Conservation (phyloP, 2,329 filamentous ascomycete species). For the Talaromyces sp. region DNA sequence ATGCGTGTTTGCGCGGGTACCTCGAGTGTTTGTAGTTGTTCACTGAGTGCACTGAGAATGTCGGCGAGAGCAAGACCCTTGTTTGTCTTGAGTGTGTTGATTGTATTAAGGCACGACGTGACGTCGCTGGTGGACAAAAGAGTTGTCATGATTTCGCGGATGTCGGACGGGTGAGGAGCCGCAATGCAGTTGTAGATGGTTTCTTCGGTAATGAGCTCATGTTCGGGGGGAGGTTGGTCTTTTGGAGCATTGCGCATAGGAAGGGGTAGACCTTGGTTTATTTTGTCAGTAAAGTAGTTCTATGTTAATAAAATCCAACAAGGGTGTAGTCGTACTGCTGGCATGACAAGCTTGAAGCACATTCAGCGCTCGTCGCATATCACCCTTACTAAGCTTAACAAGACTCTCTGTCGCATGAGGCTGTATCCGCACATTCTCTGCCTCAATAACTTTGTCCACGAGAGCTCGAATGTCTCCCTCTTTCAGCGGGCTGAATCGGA, state of each 20-base stretch:
- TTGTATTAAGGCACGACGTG: slow-evolving; percentile 78
- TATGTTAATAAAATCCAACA: slow-evolving; percentile 5
- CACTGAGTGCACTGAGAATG: slow-evolving; percentile 79
- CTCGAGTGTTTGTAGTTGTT: slow-evolving; percentile 76
- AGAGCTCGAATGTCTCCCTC: slow-evolving; percentile 77
- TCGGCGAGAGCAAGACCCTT: slow-evolving; percentile 89
- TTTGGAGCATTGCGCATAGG: slow-evolving; percentile 56
- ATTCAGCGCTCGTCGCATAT: slow-evolving; percentile 92
- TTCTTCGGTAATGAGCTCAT: slow-evolving; percentile 84
- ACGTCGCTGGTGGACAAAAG: slow-evolving; percentile 81
- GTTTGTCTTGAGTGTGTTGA: slow-evolving; percentile 78
- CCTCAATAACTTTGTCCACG: slow-evolving; percentile 83
- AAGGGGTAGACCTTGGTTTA: slow-evolving; percentile 60
- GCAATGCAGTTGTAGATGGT: slow-evolving; percentile 97
- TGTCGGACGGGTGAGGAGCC: slow-evolving; percentile 84
- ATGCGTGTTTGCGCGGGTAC: slow-evolving; percentile 84
- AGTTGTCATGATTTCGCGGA: slow-evolving; percentile 76
- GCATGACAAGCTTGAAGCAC: slow-evolving; percentile 96
- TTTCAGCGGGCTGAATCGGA: slow-evolving; percentile 90
- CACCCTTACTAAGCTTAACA: slow-evolving; percentile 82
- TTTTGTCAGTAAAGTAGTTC: neutral
- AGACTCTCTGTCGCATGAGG: slow-evolving; percentile 75
- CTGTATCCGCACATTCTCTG: slow-evolving; percentile 80
- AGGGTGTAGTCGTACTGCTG: slow-evolving; percentile 57
- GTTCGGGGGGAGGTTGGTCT: slow-evolving; percentile 53